Conservation (phyloP, 768 basidiomycete species). For the Kwoniella sp. region DNA sequence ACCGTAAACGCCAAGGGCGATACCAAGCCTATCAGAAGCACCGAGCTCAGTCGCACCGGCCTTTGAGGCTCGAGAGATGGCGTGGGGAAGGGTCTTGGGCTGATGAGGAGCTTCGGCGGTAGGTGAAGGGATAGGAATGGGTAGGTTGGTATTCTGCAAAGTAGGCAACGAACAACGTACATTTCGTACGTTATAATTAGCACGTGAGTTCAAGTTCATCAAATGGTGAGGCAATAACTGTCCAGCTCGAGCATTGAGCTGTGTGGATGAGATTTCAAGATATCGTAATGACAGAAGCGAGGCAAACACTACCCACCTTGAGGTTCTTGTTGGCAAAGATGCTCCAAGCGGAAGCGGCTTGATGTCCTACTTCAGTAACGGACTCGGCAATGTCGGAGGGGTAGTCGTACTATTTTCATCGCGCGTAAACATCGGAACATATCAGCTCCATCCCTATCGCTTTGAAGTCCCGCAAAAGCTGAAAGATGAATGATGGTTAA, state of each 20-base stretch:
- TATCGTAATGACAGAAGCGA: too few relatives aligned
- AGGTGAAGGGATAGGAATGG: slow-evolving; percentile 65
- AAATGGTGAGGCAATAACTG: too few relatives aligned
- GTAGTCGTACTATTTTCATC: slow-evolving; percentile 56
- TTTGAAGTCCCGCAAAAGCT: too few relatives aligned
- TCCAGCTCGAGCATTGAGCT: too few relatives aligned
- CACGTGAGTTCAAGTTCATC: too few relatives aligned
- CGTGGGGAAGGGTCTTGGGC: slow-evolving; percentile 97
- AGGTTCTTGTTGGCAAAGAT: slow-evolving; percentile 56
- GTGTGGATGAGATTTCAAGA: too few relatives aligned
- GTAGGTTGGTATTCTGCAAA: slow-evolving; percentile 73
- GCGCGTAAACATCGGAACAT: slow-evolving; percentile 67
- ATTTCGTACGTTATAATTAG: too few relatives aligned
- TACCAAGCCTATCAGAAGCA: slow-evolving; percentile 69
- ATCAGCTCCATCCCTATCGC: slow-evolving; percentile 11
- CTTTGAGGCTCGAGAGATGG: slow-evolving; percentile 78
- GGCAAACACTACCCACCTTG: slow-evolving; percentile 42
- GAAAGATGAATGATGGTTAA: too few relatives aligned
- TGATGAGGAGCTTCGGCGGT: slow-evolving; percentile 63
- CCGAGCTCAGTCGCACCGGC: slow-evolving; percentile 60
- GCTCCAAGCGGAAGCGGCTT: slow-evolving; percentile 51
- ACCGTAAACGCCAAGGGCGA: slow-evolving; percentile 76
- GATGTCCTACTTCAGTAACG: slow-evolving; percentile 46
- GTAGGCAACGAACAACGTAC: not conserved
- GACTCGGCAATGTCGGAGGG: slow-evolving; percentile 70